These are phyloP conservation scores for Dactylonectria estremocensis DNA, from an alignment of 2,329 filamentous ascomycete genomes.

Conservation along the genomic window DNA sequence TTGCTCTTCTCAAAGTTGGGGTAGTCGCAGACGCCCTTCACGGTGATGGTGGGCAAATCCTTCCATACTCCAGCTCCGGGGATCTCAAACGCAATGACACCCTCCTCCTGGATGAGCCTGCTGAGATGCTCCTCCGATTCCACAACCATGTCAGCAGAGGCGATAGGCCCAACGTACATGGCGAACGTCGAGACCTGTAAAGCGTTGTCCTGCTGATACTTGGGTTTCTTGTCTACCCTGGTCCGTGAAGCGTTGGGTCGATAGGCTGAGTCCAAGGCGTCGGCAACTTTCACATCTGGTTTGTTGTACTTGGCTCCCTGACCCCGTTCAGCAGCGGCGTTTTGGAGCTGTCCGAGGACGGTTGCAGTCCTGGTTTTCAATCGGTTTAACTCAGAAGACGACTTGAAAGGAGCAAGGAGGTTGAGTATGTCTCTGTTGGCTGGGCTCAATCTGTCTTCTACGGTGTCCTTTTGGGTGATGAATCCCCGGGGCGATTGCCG, in stretches of 20 bases:
- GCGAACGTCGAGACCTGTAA: background rate
- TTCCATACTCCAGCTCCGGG: slow-evolving; percentile 16
- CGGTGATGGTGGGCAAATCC: slow-evolving; percentile 7
- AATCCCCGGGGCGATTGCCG: slow-evolving; percentile 44
- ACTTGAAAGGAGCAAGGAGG: too few species aligned
- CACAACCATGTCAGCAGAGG: slow-evolving; percentile 56
- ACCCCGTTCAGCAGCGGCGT: too few species aligned
- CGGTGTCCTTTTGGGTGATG: slow-evolving; percentile 37
- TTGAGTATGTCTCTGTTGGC: too few species aligned
- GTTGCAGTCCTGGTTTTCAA: too few species aligned
- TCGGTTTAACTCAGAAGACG: too few species aligned
- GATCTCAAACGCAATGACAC: slow-evolving; percentile 17
- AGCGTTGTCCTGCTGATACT: too few species aligned
- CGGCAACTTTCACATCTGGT: too few species aligned
- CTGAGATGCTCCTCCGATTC: slow-evolving; percentile 49
- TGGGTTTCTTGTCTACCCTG: too few species aligned
- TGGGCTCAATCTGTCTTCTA: slow-evolving; percentile 40
- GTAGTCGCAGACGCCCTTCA: slow-evolving; percentile 20
- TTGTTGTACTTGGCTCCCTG: too few species aligned
- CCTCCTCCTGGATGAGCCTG: background rate
- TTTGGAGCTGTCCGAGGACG: too few species aligned
- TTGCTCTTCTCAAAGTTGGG: slow-evolving; percentile 23
- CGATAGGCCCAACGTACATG: slow-evolving; percentile 56
- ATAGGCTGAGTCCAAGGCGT: too few species aligned
- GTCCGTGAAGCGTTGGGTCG: too few species aligned